These are phyloP conservation scores for Epichloe sibirici DNA, from an alignment of 2,329 filamentous ascomycete species.

Conservation along the genomic window DNA sequence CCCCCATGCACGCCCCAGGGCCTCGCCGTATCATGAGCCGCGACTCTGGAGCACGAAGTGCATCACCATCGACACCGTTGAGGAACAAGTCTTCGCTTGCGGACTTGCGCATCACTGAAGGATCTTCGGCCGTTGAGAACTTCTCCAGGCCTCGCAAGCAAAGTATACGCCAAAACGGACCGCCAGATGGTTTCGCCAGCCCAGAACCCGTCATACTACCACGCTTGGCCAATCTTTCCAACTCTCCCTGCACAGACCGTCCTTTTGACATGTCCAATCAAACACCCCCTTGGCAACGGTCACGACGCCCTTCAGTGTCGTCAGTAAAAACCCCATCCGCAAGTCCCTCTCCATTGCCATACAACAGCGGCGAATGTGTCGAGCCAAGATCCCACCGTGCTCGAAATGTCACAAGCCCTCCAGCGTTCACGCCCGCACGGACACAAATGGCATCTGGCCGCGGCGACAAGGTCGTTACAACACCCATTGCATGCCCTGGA, in stretches of 20 bases:
- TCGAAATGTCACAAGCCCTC: slow-evolving; percentile 16
- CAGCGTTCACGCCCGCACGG: slow-evolving; percentile 15
- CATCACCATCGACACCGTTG: slow-evolving; percentile 19
- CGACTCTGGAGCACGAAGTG: slow-evolving; percentile 14
- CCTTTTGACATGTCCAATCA: slow-evolving; percentile 18
- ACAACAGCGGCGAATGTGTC: slow-evolving; percentile 28
- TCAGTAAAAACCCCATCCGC: slow-evolving; percentile 35
- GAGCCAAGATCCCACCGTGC: slow-evolving; percentile 20
- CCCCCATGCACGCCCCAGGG: slow-evolving; percentile 8
- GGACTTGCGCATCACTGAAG: slow-evolving; percentile 24
- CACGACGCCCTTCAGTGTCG: slow-evolving; percentile 34
- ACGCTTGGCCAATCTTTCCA: slow-evolving; percentile 14
- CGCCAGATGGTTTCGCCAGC: slow-evolving; percentile 1
- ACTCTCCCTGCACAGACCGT: slow-evolving; percentile 16
- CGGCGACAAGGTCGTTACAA: slow-evolving; percentile 27
- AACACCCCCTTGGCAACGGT: slow-evolving; percentile 28
- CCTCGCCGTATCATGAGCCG: slow-evolving; percentile 4
- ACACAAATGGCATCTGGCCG: slow-evolving; percentile 14
- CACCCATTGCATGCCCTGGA: slow-evolving; percentile 14
- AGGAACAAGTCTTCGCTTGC: slow-evolving; percentile 20
- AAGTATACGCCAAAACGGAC: slow-evolving; percentile 33
- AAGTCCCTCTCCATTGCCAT: slow-evolving; percentile 29
- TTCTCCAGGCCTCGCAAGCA: slow-evolving; percentile 47
- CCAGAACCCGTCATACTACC: slow-evolving; percentile 19
- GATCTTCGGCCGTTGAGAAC: slow-evolving; percentile 34